Evolutionary conservation across 495 filamentous ascomycete genomes (phyloP).

Genomic region (Copromyces sp.): DNA sequence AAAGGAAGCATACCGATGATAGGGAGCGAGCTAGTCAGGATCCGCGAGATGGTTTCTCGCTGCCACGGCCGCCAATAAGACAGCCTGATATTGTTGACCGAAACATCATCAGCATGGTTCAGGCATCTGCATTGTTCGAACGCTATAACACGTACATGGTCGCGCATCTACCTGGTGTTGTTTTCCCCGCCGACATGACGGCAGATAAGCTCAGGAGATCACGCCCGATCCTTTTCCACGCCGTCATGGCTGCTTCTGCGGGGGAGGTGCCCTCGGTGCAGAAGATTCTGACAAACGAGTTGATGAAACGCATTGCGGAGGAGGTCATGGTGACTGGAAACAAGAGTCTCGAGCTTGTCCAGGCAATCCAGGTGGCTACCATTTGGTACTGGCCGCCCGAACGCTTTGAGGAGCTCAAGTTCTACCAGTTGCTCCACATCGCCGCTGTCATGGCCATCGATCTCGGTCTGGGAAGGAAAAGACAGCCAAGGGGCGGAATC

Average conservation of each 20-base stretch:
- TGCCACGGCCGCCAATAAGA: slow-evolving; percentile 11
- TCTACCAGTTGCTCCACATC: slow-evolving; percentile 79
- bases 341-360: slow-evolving; percentile 79
- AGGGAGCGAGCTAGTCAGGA: slow-evolving; percentile 10
- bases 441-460: slow-evolving; percentile 82
- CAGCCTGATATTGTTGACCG: slow-evolving; percentile 62
- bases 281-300: slow-evolving; percentile 51
- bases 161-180: slow-evolving; percentile 65
- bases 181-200: slow-evolving; percentile 58
- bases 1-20: slow-evolving; percentile 34
- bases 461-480: slow-evolving; percentile 61
- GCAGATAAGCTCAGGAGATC: slow-evolving; percentile 55
- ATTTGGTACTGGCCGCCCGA: slow-evolving; percentile 82
- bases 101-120: slow-evolving; percentile 51
- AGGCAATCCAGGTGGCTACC: slow-evolving; percentile 60
- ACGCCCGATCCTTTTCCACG: slow-evolving; percentile 72
- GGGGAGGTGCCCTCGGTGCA: slow-evolving; percentile 51
- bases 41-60: slow-evolving; percentile 4
- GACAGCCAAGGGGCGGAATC: slow-evolving; percentile 25
- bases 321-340: slow-evolving; percentile 63
- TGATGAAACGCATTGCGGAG: slow-evolving; percentile 64
- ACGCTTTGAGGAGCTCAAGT: slow-evolving; percentile 77
- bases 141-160: slow-evolving; percentile 61
- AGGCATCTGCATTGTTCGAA: slow-evolving; percentile 54
- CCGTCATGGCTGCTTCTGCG: slow-evolving; percentile 63